Conservation (phyloP, 139 green algal genomes). For the Diplosphaera chodatii region DNA sequence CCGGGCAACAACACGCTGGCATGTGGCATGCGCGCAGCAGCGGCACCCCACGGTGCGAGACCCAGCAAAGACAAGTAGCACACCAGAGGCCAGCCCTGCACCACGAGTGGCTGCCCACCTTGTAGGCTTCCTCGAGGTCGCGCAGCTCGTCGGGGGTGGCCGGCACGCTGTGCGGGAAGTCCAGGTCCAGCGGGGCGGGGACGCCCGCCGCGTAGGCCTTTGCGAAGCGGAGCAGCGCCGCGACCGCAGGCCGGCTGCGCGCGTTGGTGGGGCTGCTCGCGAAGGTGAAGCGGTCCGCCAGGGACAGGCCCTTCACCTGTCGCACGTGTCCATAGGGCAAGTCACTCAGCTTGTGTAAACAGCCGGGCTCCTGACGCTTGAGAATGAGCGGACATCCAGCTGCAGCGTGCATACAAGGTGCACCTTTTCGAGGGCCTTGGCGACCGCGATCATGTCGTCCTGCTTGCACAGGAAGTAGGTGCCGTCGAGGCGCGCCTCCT, state of each 20-base stretch:
- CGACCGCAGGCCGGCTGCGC: conserved; percentile 12
- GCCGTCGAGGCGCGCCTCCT: conserved; percentile 38
- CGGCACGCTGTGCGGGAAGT: neutral
- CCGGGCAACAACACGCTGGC: neutral
- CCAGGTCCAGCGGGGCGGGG: conserved; percentile 13
- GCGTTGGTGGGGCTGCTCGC: conserved; percentile 35
- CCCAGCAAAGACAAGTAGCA: too few relatives aligned
- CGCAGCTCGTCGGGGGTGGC: conserved; percentile 21
- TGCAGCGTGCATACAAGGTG: too few relatives aligned
- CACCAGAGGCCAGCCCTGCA: too few relatives aligned
- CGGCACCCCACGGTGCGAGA: too few relatives aligned
- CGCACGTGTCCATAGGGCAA: too few relatives aligned
- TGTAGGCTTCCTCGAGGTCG: conserved; percentile 27
- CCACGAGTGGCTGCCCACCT: too few relatives aligned
- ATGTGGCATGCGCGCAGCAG: too few relatives aligned
- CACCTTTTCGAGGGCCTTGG: conserved; percentile 26
- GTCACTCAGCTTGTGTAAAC: too few relatives aligned
- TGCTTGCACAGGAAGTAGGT: conserved; percentile 48
- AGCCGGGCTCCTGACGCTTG: too few relatives aligned
- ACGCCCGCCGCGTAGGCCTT: conserved; percentile 10
- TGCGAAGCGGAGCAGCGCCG: conserved; percentile 43
- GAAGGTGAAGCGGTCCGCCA: conserved; percentile 45
- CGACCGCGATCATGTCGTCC: conserved; percentile 28
- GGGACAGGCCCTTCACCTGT: conserved; percentile 31
- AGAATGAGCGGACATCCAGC: neutral